Conservation (phyloP, 2,329 filamentous ascomycete genomes). For the Blumeriella jaapii region DNA sequence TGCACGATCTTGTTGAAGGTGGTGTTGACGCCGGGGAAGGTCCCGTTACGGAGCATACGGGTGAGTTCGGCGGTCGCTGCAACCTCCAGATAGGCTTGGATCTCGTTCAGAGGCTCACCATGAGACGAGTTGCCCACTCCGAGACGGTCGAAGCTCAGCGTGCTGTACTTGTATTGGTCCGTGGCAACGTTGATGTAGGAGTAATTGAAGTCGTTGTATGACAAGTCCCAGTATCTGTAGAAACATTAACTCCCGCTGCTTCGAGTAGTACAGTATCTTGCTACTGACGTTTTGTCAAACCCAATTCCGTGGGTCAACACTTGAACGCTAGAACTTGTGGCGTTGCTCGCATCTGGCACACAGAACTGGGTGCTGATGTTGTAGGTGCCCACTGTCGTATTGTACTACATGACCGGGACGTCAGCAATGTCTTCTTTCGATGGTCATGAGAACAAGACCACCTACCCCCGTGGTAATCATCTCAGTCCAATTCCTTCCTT, state of each 20-base stretch:
- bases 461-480: conserved; percentile 31
- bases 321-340: conserved; percentile 29
- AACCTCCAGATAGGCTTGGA: conserved; percentile 47
- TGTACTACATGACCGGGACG: no score
- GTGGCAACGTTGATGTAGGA: conserved; percentile 48
- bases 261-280: not conserved
- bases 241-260: not conserved
- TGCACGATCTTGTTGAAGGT: conserved; percentile 39
- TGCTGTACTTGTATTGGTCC: conserved; percentile 42
- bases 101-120: conserved; percentile 46
- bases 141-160: conserved; percentile 49
- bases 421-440: not conserved
- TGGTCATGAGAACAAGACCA: not conserved
- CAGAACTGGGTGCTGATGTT: conserved; percentile 51
- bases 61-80: conserved; percentile 45
- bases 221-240: conserved; percentile 47
- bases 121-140: conserved; percentile 47
- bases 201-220: conserved; percentile 48
- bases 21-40: conserved; percentile 31
- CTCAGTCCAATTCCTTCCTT: conserved; percentile 39
- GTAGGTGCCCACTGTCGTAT: conserved; percentile 41
- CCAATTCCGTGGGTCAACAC: conserved; percentile 43
- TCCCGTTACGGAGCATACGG: conserved; percentile 33
- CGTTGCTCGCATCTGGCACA: conserved; percentile 36
- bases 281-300: conserved; percentile 36